These are phyloP conservation scores for Trichophyton benhamiae DNA, from an alignment of 2,329 filamentous ascomycete genomes.

Conservation along the genomic window DNA sequence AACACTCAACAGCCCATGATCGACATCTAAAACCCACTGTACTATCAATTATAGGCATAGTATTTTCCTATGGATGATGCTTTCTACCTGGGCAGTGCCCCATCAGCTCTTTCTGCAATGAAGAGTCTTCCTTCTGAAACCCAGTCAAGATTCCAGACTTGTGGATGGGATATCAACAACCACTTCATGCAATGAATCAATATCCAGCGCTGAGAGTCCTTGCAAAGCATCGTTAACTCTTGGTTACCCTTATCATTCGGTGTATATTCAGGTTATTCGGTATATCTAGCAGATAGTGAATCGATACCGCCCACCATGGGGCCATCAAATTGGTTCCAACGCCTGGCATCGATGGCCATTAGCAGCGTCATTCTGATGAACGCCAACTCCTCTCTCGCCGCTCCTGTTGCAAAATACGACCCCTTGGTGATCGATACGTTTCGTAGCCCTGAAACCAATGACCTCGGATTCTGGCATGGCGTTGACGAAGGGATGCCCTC, in stretches of 20 bases:
- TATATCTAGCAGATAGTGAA: too few relatives aligned
- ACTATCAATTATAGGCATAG: too few relatives aligned
- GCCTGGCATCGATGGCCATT: neutral
- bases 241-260: neutral
- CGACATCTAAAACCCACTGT: too few relatives aligned
- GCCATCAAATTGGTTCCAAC: neutral
- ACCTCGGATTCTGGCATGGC: conserved; percentile 54
- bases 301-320: neutral
- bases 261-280: neutral
- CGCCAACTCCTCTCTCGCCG: neutral
- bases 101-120: neutral
- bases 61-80: neutral
- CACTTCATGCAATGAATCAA: neutral
- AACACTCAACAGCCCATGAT: neutral
- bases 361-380: neutral
- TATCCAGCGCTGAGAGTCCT: neutral
- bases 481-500: conserved; percentile 47
- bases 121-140: neutral
- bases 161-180: neutral
- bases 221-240: neutral
- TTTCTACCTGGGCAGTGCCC: neutral
- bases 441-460: conserved; percentile 40
- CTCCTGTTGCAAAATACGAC: neutral
- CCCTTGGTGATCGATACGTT: conserved; percentile 50
- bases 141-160: too few relatives aligned